phyloP scores from a whole-genome alignment of 2,329 filamentous ascomycete genomes.

The Colletotrichum orbiculare region DNA sequence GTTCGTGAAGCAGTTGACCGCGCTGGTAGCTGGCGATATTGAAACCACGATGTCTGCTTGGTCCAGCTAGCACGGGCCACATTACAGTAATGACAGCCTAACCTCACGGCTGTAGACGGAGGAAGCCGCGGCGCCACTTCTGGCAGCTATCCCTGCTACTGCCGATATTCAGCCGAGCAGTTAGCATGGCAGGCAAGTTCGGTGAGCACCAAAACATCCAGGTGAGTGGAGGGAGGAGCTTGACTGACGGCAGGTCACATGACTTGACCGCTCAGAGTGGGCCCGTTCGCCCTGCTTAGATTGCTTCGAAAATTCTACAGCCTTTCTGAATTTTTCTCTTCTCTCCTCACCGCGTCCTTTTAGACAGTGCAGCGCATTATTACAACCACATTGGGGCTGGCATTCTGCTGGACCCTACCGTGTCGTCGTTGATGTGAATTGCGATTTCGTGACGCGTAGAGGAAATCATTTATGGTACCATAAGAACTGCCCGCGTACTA shows the following conservation, averaged over 20 bases:
- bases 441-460: constrained; percentile 64
- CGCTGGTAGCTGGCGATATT: constrained; percentile 30
- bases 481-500: constrained; percentile 77
- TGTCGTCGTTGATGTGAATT: constrained; percentile 66
- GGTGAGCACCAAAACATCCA: constrained; percentile 24
- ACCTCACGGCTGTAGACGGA: constrained; percentile 13
- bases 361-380: constrained; percentile 89
- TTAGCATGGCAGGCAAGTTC: background rate
- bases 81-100: constrained; percentile 15
- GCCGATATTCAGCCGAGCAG: too few species aligned
- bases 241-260: constrained; percentile 17
- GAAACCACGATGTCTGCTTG: constrained; percentile 38
- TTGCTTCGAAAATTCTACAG: constrained; percentile 35
- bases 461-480: constrained; percentile 63
- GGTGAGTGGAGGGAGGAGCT: background rate
- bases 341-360: constrained; percentile 73
- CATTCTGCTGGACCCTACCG: constrained; percentile 75
- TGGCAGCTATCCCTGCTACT: too few species aligned
- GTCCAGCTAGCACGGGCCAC: constrained; percentile 30
- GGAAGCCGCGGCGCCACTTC: background rate
- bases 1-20: constrained; percentile 22
- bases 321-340: constrained; percentile 54
- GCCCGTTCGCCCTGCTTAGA: constrained; percentile 14
- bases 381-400: constrained; percentile 64
- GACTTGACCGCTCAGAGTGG: constrained; percentile 21